phyloP scores from a whole-genome alignment of 179 eudicot species.

The Sideroxylon spinosum region DNA sequence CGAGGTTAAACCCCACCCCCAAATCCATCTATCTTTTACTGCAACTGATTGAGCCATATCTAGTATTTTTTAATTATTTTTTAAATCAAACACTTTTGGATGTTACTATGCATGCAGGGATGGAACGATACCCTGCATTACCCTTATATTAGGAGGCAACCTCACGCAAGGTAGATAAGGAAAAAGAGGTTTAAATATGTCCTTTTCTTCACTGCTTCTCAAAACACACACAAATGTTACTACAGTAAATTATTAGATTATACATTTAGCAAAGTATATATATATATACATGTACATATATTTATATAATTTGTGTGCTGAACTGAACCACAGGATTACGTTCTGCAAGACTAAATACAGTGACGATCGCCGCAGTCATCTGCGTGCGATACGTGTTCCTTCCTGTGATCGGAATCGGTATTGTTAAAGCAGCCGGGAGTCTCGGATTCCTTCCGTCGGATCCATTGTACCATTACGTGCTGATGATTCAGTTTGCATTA shows the following conservation, averaged over 20 bases:
- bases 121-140: conserved; percentile 82
- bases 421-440: conserved; percentile 47
- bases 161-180: conserved; percentile 60
- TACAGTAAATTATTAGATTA: not conserved
- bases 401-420: conserved; percentile 62
- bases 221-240: not conserved
- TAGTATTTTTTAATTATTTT: too few species aligned
- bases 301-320: not conserved
- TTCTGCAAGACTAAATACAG: conserved; percentile 34
- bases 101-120: conserved; percentile 29
- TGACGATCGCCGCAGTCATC: conserved; percentile 39
- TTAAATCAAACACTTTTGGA: too few species aligned
- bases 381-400: conserved; percentile 57
- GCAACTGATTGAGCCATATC: too few species aligned
- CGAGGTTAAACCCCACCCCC: too few species aligned
- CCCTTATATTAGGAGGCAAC: conserved; percentile 90
- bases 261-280: not conserved
- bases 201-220: not conserved
- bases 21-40: too few species aligned
- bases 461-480: conserved; percentile 58
- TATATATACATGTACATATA: too few species aligned
- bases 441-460: conserved; percentile 77
- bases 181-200: not conserved
- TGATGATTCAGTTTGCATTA: conserved; percentile 64
- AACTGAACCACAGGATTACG: conserved; percentile 45